Evolutionary conservation across 768 basidiomycete species (phyloP).

Genomic region (Mycena haematopus): DNA sequence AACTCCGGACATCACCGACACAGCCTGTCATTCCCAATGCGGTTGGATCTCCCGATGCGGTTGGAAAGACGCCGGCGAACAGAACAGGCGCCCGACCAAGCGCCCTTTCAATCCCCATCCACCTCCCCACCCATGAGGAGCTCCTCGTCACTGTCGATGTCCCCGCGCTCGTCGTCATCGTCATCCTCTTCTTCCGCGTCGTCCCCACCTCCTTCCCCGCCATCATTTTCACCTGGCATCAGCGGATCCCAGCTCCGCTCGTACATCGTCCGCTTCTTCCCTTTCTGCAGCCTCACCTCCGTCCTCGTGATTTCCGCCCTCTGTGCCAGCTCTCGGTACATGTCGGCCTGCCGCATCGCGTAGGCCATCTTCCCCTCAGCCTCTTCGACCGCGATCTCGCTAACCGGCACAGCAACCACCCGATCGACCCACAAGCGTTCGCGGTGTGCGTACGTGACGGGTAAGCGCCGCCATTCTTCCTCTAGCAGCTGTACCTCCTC

Average conservation of each 20-base stretch:
- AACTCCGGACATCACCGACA: too few species aligned
- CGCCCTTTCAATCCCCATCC: too few species aligned
- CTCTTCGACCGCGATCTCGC: background rate
- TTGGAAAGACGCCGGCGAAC: too few species aligned
- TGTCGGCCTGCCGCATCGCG: background rate
- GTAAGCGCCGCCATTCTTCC: conserved; percentile 20
- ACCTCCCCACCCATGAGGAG: conserved; percentile 1
- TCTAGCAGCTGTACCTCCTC: conserved; percentile 23
- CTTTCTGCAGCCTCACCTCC: background rate
- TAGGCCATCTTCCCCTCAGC: conserved; percentile 14
- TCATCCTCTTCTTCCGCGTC: background rate
- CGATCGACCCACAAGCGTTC: conserved; percentile 13
- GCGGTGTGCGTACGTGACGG: conserved; percentile 6
- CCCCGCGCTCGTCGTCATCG: conserved; percentile 1
- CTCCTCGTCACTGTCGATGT: conserved; percentile 6
- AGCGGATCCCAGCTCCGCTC: background rate
- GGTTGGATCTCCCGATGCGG: too few species aligned
- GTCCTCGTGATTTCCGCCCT: conserved; percentile 6
- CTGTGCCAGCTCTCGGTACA: conserved; percentile 1
- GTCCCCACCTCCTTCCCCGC: background rate
- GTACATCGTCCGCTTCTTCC: background rate
- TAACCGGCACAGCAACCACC: background rate
- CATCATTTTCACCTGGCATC: background rate
- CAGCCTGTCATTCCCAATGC: too few species aligned
- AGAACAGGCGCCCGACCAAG: too few species aligned